Conservation (phyloP, 192 early-diverging fungal species). For the Rhizophlyctis rosea region DNA sequence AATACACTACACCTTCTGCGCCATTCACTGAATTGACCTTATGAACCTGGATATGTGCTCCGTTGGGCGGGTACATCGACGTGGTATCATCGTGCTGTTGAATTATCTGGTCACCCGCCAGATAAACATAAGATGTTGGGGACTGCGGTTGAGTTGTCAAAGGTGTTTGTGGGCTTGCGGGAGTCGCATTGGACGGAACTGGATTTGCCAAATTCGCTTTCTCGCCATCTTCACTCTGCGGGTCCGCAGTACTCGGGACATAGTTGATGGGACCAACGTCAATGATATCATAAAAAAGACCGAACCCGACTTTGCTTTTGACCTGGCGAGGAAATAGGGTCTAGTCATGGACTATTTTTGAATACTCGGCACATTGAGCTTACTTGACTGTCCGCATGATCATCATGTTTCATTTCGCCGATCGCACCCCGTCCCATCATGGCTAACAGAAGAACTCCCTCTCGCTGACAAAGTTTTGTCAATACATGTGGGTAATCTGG, state of each 20-base stretch:
- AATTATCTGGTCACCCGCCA: slow-evolving; percentile 32
- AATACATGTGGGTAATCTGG: slow-evolving; percentile 9
- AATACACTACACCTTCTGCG: slow-evolving; percentile 22
- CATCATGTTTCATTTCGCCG: slow-evolving; percentile 16
- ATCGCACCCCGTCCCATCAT: slow-evolving; percentile 28
- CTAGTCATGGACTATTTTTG: no score
- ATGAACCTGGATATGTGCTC: slow-evolving; percentile 16
- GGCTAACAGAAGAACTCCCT: slow-evolving; percentile 30
- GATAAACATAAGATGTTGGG: slow-evolving; percentile 20
- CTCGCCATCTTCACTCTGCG: background rate
- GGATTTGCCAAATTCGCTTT: background rate
- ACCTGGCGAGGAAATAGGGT: slow-evolving; percentile 26
- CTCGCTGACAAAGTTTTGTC: slow-evolving; percentile 14
- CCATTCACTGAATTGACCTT: slow-evolving; percentile 15
- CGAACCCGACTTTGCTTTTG: slow-evolving; percentile 44
- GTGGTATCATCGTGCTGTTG: slow-evolving; percentile 18
- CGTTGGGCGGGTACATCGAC: slow-evolving; percentile 26
- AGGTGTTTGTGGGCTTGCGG: slow-evolving; percentile 4
- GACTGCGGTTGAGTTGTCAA: background rate
- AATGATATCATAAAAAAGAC: slow-evolving; percentile 38
- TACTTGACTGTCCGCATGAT: slow-evolving; percentile 20
- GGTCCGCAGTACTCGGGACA: no score
- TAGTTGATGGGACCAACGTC: slow-evolving; percentile 10
- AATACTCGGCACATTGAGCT: background rate
- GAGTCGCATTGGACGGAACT: background rate